Conservation (phyloP, 805 yeast species). For the Allodekkera sacchari region DNA sequence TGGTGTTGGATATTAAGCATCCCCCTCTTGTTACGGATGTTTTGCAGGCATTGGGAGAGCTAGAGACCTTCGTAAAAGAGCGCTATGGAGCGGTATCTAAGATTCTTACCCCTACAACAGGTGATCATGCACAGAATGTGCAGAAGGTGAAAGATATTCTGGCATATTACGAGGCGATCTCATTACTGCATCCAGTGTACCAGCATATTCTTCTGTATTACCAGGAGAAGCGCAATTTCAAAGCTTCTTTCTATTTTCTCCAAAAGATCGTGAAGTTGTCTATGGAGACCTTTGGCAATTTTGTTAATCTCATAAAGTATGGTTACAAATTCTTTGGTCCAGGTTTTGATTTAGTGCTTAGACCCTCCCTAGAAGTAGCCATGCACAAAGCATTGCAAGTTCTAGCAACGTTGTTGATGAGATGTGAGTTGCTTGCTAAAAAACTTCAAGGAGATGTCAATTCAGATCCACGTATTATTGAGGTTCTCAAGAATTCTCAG, state of each 20-base stretch:
- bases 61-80: constrained; percentile 28
- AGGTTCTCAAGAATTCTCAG: neutral
- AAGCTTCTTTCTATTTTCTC: constrained; percentile 30
- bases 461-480: too few species aligned
- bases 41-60: constrained; percentile 23
- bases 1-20: constrained; percentile 32
- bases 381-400: constrained; percentile 31
- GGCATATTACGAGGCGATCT: constrained; percentile 18
- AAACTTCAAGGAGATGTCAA: neutral
- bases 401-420: too few species aligned
- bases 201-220: constrained; percentile 35
- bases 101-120: constrained; percentile 17
- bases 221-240: constrained; percentile 24
- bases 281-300: constrained; percentile 29
- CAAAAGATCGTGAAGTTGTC: constrained; percentile 26
- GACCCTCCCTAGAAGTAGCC: constrained; percentile 28
- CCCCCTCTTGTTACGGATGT: constrained; percentile 31
- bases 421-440: neutral
- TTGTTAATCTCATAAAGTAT: constrained; percentile 26
- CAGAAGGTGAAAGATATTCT: constrained; percentile 15
- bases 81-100: constrained; percentile 25
- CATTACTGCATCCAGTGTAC: constrained; percentile 31
- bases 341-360: constrained; percentile 31
- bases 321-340: constrained; percentile 21
- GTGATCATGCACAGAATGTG: constrained; percentile 14